Conservation (phyloP, 164 flowering plant genomes). For the Vitis riparia region DNA sequence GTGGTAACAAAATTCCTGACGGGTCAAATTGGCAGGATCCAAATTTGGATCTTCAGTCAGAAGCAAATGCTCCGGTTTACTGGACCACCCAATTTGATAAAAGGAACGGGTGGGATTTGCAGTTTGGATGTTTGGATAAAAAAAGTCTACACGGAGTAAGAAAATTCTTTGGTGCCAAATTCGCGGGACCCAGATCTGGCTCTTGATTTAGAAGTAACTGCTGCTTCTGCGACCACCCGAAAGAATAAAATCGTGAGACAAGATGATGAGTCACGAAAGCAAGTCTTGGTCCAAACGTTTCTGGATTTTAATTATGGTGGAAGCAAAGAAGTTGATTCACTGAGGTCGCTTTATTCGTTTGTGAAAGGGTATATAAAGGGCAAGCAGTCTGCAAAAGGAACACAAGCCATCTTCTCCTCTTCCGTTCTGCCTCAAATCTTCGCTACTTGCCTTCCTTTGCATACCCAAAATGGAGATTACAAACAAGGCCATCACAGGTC, state of each 20-base stretch:
- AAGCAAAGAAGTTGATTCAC: conserved; percentile 35
- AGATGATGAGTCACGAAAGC: background rate
- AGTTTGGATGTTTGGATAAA: too few relatives aligned
- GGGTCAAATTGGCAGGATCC: too few relatives aligned
- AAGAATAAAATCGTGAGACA: background rate
- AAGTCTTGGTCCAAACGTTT: background rate
- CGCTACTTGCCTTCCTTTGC: background rate
- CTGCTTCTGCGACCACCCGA: too few relatives aligned
- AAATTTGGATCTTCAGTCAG: too few relatives aligned
- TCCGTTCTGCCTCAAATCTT: background rate
- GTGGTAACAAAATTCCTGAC: too few relatives aligned
- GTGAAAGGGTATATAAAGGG: conserved; percentile 7
- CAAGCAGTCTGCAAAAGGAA: background rate
- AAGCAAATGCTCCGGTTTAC: too few relatives aligned
- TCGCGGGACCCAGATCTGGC: too few relatives aligned
- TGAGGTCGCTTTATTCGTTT: conserved; percentile 4
- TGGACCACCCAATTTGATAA: too few relatives aligned
- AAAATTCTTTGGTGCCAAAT: too few relatives aligned
- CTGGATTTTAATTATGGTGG: background rate
- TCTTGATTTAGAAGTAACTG: too few relatives aligned
- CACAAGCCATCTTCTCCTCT: conserved; percentile 5
- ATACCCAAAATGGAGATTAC: background rate
- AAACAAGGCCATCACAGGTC: background rate
- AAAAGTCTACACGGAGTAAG: too few relatives aligned
- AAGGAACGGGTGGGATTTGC: too few relatives aligned